Percentiles rank a stretch among this genome's conserved stretches.
Evolutionary conservation across 2,329 filamentous ascomycete genomes (phyloP).

Genomic region (Triangularia verruculosa): DNA sequence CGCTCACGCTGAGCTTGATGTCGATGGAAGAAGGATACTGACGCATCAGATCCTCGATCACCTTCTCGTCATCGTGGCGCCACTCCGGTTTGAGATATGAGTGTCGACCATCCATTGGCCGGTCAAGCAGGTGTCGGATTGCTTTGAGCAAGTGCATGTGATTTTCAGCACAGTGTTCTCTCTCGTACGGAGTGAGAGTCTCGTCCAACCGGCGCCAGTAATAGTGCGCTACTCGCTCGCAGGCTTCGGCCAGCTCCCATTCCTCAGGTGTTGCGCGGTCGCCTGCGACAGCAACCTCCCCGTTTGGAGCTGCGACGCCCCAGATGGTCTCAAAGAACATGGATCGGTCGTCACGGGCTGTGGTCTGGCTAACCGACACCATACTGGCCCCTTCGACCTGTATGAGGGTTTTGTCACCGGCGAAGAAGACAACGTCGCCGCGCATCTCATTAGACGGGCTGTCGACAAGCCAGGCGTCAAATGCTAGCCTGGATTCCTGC

Average conservation of each 20-base stretch:
- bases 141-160: neutral
- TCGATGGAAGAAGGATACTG: neutral
- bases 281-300: neutral
- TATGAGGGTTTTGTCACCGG: constrained; percentile 3
- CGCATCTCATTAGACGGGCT: neutral
- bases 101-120: neutral
- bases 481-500: neutral
- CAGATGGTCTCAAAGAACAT: neutral
- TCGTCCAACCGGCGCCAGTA: neutral
- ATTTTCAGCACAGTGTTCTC: too few species aligned
- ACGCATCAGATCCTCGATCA: neutral
- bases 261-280: neutral
- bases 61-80: neutral
- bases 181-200: neutral
- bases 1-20: neutral
- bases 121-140: neutral
- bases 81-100: neutral
- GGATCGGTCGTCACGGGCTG: neutral
- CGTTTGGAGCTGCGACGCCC: neutral
- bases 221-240: neutral
- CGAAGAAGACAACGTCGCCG: constrained; percentile 13
- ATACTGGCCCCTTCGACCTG: constrained; percentile 16
- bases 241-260: neutral
- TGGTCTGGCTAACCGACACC: constrained; percentile 13
- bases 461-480: neutral